Conservation (phyloP, 2,329 filamentous ascomycete species). For the Pestalotiopsis sp. region DNA sequence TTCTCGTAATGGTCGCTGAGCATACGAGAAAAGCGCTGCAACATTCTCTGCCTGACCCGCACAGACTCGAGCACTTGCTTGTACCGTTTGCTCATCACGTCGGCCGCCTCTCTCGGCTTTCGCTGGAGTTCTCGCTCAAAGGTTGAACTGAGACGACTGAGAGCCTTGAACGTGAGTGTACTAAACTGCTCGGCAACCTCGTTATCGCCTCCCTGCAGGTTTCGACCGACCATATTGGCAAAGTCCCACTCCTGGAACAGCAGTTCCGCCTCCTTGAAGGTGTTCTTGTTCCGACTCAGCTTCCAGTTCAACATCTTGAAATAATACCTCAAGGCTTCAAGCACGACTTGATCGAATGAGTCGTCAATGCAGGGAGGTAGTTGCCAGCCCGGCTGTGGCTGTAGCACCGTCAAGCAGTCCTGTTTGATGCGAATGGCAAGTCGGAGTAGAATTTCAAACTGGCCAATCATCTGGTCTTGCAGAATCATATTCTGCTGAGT, state of each 20-base stretch:
- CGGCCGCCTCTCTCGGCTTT: constrained; percentile 78
- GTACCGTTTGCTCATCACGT: constrained; percentile 96
- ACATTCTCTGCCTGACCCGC: constrained; percentile 90
- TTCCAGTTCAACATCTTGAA: constrained; percentile 99
- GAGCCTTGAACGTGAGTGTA: constrained; percentile 88
- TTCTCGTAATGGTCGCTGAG: constrained; percentile 95
- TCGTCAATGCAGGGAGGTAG: constrained; percentile 95
- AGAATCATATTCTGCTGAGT: constrained; percentile 91
- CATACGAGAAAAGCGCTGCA: constrained; percentile 92
- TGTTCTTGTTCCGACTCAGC: constrained; percentile 95
- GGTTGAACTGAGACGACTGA: constrained; percentile 83
- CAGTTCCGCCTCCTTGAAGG: constrained; percentile 97
- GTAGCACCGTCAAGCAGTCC: constrained; percentile 81
- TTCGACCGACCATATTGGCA: constrained; percentile 87
- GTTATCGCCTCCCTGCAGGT: constrained; percentile 90
- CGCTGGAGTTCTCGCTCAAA: constrained; percentile 90
- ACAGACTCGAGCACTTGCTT: constrained; percentile 95
- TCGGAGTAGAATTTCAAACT: constrained; percentile 91
- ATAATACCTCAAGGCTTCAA: constrained; percentile 95
- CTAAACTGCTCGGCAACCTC: constrained; percentile 98
- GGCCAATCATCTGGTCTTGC: constrained; percentile 96
- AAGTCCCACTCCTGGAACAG: constrained; percentile 98
- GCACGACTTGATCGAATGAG: constrained; percentile 86
- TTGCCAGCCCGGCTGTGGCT: constrained; percentile 91
- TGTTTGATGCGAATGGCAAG: constrained; percentile 92